A percentile compares a stretch with the other conserved stretches of the same genome.
phyloP scores from a whole-genome alignment of 306 rosid species.

The Delonix regia region DNA sequence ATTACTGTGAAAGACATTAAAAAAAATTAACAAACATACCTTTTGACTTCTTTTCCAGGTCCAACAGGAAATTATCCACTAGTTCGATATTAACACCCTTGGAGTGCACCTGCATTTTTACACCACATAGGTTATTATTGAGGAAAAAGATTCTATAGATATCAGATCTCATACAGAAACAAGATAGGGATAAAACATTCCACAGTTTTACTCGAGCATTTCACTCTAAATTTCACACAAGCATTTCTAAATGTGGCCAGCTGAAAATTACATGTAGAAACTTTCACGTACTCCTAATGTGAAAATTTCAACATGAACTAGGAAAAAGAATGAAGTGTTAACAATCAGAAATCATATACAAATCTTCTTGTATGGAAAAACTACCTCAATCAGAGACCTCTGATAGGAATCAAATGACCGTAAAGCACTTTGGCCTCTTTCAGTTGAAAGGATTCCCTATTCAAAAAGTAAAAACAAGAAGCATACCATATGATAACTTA shows the following conservation, averaged over 20 bases:
- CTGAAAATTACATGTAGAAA: background rate
- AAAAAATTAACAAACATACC: slow-evolving; percentile 45
- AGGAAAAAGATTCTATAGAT: background rate
- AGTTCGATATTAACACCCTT: slow-evolving; percentile 69
- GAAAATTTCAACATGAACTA: background rate
- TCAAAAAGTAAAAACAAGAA: background rate
- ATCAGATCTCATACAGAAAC: background rate
- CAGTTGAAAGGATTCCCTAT: slow-evolving; percentile 87
- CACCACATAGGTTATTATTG: background rate
- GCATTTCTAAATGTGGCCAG: background rate
- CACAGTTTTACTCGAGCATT: background rate
- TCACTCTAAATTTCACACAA: slow-evolving; percentile 3
- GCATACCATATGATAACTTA: background rate
- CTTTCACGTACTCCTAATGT: background rate
- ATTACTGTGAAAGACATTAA: slow-evolving; percentile 8
- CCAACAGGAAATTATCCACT: slow-evolving; percentile 67
- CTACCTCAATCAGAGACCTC: slow-evolving; percentile 80
- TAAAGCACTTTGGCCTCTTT: slow-evolving; percentile 73
- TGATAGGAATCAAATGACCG: slow-evolving; percentile 70
- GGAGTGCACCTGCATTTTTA: slow-evolving; percentile 74
- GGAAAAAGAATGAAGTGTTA: background rate
- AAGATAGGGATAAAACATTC: background rate
- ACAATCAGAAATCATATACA: background rate
- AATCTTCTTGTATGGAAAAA: slow-evolving; percentile 5
- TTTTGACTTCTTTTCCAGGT: slow-evolving; percentile 66